Evolutionary conservation across 768 basidiomycete genomes (phyloP).

Genomic region (Trametes meyenii): DNA sequence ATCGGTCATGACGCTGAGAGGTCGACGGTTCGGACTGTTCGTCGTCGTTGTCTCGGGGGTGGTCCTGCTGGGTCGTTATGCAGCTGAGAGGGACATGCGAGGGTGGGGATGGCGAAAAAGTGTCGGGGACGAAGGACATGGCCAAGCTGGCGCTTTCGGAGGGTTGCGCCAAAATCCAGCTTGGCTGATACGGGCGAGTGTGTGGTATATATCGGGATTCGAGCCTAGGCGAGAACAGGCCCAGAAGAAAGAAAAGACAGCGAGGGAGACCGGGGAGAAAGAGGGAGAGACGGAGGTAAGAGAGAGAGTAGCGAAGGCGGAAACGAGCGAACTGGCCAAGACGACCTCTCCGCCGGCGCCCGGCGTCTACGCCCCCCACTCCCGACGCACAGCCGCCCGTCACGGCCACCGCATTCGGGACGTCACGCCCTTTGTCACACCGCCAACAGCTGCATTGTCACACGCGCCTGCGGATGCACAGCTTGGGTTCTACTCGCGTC

Average conservation of each 20-base stretch:
- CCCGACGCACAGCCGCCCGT: no score
- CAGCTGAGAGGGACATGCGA: constrained; percentile 17
- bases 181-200: constrained; percentile 9
- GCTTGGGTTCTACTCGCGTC: no score
- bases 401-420: no score
- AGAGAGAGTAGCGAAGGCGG: no score
- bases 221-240: background rate
- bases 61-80: constrained; percentile 15
- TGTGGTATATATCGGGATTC: background rate
- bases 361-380: no score
- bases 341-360: no score
- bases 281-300: no score
- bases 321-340: no score
- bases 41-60: constrained; percentile 12
- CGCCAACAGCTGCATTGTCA: no score
- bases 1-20: constrained; percentile 9
- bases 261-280: background rate
- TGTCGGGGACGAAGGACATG: constrained; percentile 28
- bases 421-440: no score
- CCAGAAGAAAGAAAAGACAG: background rate
- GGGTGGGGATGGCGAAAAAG: constrained; percentile 17
- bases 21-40: constrained; percentile 11
- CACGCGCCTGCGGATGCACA: no score
- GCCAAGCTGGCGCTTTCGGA: constrained; percentile 19
- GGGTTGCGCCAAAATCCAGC: constrained; percentile 17